Percentiles rank a stretch among this genome's conserved stretches.
phyloP scores from a whole-genome alignment of 2,329 filamentous ascomycete species.

The Fusarium subtropicale region DNA sequence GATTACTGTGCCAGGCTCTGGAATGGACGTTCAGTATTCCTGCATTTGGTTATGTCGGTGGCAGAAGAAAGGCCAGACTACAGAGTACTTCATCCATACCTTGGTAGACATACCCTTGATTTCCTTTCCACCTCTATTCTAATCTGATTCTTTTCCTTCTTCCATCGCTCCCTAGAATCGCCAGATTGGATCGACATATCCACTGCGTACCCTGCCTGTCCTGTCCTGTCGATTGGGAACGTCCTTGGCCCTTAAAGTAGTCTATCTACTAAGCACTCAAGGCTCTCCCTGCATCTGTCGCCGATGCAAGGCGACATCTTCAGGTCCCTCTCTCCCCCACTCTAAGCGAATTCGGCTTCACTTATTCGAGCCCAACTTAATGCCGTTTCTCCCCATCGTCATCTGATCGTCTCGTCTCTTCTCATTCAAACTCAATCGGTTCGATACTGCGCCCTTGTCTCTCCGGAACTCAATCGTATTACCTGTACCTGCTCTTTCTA shows the following conservation, averaged over 20 bases:
- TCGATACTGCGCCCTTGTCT: neutral
- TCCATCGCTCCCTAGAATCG: neutral
- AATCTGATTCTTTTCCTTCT: neutral
- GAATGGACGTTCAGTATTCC: slow-evolving; percentile 29
- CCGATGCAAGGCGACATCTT: slow-evolving; percentile 2
- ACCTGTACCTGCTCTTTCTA: neutral
- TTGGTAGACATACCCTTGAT: slow-evolving; percentile 14
- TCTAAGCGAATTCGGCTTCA: slow-evolving; percentile 2
- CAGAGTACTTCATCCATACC: neutral
- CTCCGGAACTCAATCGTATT: neutral
- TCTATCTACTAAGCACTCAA: slow-evolving; percentile 1
- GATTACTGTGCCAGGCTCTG: slow-evolving; percentile 27
- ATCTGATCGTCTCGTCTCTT: neutral
- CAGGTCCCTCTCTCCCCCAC: slow-evolving; percentile 9
- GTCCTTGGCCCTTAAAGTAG: neutral
- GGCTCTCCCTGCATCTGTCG: slow-evolving; percentile 3
- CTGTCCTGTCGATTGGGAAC: neutral
- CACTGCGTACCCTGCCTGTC: neutral
- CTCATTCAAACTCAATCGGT: neutral
- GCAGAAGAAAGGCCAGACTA: slow-evolving; percentile 9
- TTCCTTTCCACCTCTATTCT: neutral
- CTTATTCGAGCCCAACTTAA: slow-evolving; percentile 9
- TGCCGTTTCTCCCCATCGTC: neutral
- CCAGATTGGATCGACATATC: neutral
- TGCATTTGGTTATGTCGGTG: slow-evolving; percentile 18